Conservation (phyloP, 2,329 filamentous ascomycete genomes). For the Microdochium trichocladiopsis region DNA sequence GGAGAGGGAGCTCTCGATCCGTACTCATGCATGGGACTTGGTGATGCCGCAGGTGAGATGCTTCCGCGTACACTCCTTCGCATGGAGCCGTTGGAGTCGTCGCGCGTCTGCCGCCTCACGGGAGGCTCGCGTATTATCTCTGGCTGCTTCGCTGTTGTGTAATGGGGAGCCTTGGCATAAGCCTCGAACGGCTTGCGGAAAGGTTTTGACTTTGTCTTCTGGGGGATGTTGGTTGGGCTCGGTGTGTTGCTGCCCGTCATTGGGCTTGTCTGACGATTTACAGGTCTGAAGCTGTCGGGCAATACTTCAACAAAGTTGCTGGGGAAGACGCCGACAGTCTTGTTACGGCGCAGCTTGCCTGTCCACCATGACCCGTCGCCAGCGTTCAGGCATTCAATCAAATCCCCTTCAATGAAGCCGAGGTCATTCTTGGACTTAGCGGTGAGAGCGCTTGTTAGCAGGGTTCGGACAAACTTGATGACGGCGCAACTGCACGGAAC, state of each 20-base stretch:
- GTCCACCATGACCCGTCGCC: slow-evolving; percentile 99
- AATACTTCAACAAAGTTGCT: slow-evolving; percentile 96
- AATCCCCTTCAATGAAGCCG: slow-evolving; percentile 92
- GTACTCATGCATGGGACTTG: slow-evolving; percentile 8
- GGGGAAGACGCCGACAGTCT: slow-evolving; percentile 85
- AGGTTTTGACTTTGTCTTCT: slow-evolving; percentile 53
- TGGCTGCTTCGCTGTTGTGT: slow-evolving; percentile 55
- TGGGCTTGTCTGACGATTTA: slow-evolving; percentile 52
- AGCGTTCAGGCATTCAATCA: slow-evolving; percentile 97
- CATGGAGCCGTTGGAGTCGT: slow-evolving; percentile 33
- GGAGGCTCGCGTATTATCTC: slow-evolving; percentile 42
- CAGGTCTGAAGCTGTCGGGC: slow-evolving; percentile 76
- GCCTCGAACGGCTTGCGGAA: slow-evolving; percentile 63
- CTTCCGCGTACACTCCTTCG: slow-evolving; percentile 13
- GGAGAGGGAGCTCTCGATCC: slow-evolving; percentile 14
- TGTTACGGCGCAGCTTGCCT: slow-evolving; percentile 81
- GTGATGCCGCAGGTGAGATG: slow-evolving; percentile 12
- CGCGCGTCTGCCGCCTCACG: slow-evolving; percentile 21
- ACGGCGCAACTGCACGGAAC: slow-evolving; percentile 5
- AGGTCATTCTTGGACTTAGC: slow-evolving; percentile 78
- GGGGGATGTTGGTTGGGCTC: slow-evolving; percentile 44
- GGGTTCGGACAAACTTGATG: background rate
- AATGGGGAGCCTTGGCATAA: slow-evolving; percentile 59
- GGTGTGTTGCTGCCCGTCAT: slow-evolving; percentile 50
- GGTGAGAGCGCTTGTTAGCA: slow-evolving; percentile 3